Base-by-base conservation (phyloP, 2,329 filamentous ascomycete genomes). In the Pyrenophora tritici-repentis region DNA sequence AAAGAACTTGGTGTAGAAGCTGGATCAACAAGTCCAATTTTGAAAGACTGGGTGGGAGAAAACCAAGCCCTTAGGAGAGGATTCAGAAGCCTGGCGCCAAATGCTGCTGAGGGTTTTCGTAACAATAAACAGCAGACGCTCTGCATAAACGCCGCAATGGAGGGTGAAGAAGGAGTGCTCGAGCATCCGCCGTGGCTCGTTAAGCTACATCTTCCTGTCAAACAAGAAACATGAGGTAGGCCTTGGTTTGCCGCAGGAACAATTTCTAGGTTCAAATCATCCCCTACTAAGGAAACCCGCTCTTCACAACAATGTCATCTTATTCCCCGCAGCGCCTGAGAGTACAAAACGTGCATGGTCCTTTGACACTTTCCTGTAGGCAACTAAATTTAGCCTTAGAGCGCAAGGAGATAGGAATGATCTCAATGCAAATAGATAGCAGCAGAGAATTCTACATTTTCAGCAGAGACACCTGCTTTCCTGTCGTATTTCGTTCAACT, bases 101-200 rank as follows among this genome's bases (percentile, higher is more conserved):
- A 65, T 20, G 58, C 70, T 7, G 62, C 67, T 2, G 57, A 63
- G 9, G 47, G 44, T 0, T 58, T 56, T n/a, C 58, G 33, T 37
- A 41, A 16, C 17, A 67, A 61, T 52, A 80, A 54, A 45, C 78
- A 83, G 64, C 78, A 83, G 64, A 84, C 81, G 3, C 47, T 83
- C 10, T 78, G 83, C 62, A 72, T 84, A 3, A 84, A 85, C 71
- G 81, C 81, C 2, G 78, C 80, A 51, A 78, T 84, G 37, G 77
- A 82, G 66, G 75, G 78, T 41, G 67, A 78, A 17, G 49, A 63
- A 7, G 80, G 82, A 61, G 53, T 69, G 22, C 73, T 80, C 9
- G 54, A 69, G 26, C 79, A 84, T 68, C 77, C 75, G 43, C 80
- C 81, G 2, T 84, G 81, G 78, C 45, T 83, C 31, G 74, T 84